phyloP scores from a whole-genome alignment of 2,329 filamentous ascomycete species.

The Colletotrichum sp. region DNA sequence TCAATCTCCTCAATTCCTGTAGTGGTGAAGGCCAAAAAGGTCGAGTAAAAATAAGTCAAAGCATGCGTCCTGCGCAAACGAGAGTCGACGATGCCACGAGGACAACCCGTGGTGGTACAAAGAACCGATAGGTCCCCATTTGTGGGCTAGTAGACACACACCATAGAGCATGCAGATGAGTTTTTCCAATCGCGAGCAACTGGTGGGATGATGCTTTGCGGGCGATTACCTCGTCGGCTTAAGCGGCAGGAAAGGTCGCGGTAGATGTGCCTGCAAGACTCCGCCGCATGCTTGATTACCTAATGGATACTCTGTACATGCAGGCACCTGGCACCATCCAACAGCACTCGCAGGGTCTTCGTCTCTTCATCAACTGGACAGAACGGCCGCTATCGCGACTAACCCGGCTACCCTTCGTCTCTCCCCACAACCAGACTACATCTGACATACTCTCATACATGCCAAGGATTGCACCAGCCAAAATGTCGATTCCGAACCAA shows the following conservation, averaged over 20 bases:
- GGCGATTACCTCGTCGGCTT: neutral
- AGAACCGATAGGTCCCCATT: neutral
- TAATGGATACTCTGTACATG: neutral
- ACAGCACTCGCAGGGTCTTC: neutral
- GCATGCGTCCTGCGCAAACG: neutral
- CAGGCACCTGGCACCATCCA: neutral
- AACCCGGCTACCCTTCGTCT: neutral
- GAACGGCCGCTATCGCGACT: neutral
- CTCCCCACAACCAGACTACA: neutral
- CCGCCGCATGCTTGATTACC: neutral
- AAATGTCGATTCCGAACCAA: constrained; percentile 93
- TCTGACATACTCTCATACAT: neutral
- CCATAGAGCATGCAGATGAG: neutral
- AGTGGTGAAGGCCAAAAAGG: constrained; percentile 43
- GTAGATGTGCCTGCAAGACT: neutral
- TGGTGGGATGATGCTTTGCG: neutral
- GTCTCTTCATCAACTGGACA: neutral
- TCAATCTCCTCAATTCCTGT: constrained; percentile 59
- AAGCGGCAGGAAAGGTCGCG: neutral
- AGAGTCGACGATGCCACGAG: neutral
- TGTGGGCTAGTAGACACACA: neutral
- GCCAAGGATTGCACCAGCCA: constrained; percentile 27
- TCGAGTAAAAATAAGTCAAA: neutral
- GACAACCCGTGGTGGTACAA: neutral
- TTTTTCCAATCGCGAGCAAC: neutral